Base-by-base conservation (phyloP, 2,329 filamentous ascomycete genomes). In the Cordyceps pruinosa region DNA sequence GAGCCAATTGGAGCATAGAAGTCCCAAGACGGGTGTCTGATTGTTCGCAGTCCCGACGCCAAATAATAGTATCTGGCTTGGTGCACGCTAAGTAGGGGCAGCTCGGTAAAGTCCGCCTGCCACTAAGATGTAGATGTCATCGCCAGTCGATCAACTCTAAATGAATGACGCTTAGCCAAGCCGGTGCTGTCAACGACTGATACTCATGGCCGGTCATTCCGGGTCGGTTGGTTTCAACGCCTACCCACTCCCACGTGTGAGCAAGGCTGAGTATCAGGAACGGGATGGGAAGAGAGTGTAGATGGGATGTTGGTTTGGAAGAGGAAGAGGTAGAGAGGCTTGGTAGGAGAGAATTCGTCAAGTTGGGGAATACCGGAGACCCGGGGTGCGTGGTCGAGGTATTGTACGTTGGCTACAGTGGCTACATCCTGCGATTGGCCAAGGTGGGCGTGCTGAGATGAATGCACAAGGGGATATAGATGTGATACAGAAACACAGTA, bases 241-340 rank as follows among this genome's bases (percentile, higher is more conserved):
- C 13, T 44, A 23, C 26, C 50, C 39, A 21, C 50, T 30, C 9
- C 52, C 41, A 55, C 42, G 52, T 55, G 42, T n/a, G 42, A 47
- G 23, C 30, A 53, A 35, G 37, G 49, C 37, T 52, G 26, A 32
- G 21, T 21, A 6, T 21, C 46, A 42, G 25, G 19, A 42, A 52
- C 23, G 23, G 21, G 13, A 30, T 32, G 6, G 15, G 4, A 17
- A 12, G 34, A 13, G 34, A 15, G 28, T 32, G 17, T 9, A 3
- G 19, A 42, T 23, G 21, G 5, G 4, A 1, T 25, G 12, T 42
- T 25, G 21, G 13, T 3, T 41, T 17, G 41, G 25, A 25, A 15
- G 41, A 25, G 21, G 13, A 3, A 44, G 15, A 44, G 23, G 17
- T 9, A 12, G 6, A 4, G 13, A 35, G 34, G 8, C 34, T 35